These are phyloP conservation scores for Mycosphaerella arachidis DNA, from an alignment of 2,329 filamentous ascomycete genomes.

Conservation along the genomic window DNA sequence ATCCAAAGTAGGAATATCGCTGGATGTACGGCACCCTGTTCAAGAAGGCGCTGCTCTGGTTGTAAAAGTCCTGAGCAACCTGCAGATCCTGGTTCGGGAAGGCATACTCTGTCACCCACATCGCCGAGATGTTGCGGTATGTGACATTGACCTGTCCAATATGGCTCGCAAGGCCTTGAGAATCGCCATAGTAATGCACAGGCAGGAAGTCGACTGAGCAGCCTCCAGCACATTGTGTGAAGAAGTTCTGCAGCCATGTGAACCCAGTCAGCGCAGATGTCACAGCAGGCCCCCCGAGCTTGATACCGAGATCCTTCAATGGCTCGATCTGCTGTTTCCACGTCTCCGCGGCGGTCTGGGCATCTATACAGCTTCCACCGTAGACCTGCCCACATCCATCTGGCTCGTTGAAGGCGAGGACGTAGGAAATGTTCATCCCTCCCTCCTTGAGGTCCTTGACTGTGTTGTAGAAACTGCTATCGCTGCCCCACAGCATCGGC, in stretches of 20 bases:
- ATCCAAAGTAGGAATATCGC: conserved; percentile 71
- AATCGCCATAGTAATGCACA: conserved; percentile 58
- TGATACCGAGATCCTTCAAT: conserved; percentile 57
- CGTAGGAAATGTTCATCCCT: conserved; percentile 58
- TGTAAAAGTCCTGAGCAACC: conserved; percentile 63
- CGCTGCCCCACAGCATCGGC: conserved; percentile 70
- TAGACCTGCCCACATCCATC: conserved; percentile 49
- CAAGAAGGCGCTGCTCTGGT: conserved; percentile 61
- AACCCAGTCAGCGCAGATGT: conserved; percentile 59
- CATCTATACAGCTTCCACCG: conserved; percentile 61
- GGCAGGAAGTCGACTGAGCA: conserved; percentile 50
- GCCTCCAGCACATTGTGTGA: conserved; percentile 51
- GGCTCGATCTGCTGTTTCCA: conserved; percentile 72
- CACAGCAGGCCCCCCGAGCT: conserved; percentile 66
- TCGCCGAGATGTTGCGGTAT: conserved; percentile 36
- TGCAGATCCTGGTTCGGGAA: conserved; percentile 52
- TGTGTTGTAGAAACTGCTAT: conserved; percentile 57
- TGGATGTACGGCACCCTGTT: conserved; percentile 59
- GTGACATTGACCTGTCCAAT: conserved; percentile 56
- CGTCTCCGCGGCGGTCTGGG: conserved; percentile 57
- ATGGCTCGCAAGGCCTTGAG: conserved; percentile 62
- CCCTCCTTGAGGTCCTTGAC: conserved; percentile 53
- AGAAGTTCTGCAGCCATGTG: conserved; percentile 64
- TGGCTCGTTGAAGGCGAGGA: conserved; percentile 77
- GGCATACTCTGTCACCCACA: conserved; percentile 80